Evolutionary conservation across 768 basidiomycete species (phyloP).

Genomic region (Kwoniella sp.): DNA sequence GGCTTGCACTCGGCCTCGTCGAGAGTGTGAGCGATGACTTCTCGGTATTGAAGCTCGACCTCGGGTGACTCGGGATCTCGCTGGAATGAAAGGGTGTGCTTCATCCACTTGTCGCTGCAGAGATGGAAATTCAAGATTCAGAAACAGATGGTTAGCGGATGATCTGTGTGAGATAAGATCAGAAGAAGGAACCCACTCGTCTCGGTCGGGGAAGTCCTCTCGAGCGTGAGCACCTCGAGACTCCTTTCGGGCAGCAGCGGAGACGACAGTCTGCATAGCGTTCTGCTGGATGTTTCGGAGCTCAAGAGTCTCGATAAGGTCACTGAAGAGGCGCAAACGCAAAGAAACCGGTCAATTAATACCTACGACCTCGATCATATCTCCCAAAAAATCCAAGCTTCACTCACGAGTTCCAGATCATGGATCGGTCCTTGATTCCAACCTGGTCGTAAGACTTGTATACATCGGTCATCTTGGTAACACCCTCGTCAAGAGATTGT

Average conservation of each 20-base stretch:
- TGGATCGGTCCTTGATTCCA: slow-evolving; percentile 94
- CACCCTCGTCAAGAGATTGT: slow-evolving; percentile 85
- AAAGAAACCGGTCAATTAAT: not conserved
- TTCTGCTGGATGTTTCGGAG: slow-evolving; percentile 93
- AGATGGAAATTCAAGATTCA: not conserved
- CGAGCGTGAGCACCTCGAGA: slow-evolving; percentile 98
- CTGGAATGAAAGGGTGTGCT: slow-evolving; percentile 85
- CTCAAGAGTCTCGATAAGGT: slow-evolving; percentile 95
- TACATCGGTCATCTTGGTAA: slow-evolving; percentile 78
- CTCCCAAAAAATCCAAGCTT: not conserved
- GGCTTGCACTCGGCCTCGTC: slow-evolving; percentile 96
- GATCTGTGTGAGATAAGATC: not conserved
- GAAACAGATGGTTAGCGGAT: slow-evolving; percentile 12
- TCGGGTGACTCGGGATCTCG: slow-evolving; percentile 72
- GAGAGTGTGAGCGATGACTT: slow-evolving; percentile 79
- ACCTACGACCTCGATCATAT: not conserved
- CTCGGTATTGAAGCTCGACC: slow-evolving; percentile 85
- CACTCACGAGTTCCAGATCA: slow-evolving; percentile 99
- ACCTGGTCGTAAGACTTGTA: slow-evolving; percentile 88
- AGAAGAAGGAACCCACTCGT: slow-evolving; percentile 62
- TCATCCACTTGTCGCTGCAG: slow-evolving; percentile 55
- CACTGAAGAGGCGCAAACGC: slow-evolving; percentile 60
- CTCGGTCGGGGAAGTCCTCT: slow-evolving; percentile 98
- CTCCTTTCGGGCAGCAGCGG: slow-evolving; percentile 80
- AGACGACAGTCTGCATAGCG: slow-evolving; percentile 91